A percentile compares a stretch with the other conserved stretches of the same genome.
Evolutionary conservation across 441 rosid species (phyloP).

Genomic region (Pelargonium australe): DNA sequence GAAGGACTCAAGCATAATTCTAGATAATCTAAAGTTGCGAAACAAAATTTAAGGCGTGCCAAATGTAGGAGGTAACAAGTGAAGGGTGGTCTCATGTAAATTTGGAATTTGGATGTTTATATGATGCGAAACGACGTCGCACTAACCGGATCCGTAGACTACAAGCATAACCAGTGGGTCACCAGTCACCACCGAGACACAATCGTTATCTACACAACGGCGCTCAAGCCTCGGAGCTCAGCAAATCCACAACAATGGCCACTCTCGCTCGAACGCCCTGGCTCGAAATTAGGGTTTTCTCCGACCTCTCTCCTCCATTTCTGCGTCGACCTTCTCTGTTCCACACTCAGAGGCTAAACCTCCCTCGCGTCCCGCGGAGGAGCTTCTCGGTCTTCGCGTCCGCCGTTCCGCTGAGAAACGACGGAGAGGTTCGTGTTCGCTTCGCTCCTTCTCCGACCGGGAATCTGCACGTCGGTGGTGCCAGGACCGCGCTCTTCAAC

Average conservation of each 20-base stretch:
- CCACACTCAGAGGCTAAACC: neutral
- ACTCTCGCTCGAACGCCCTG: conserved; percentile 14
- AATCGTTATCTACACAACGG: neutral
- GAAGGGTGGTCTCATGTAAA: too few species aligned
- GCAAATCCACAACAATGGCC: conserved; percentile 9
- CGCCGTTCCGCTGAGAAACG: conserved; percentile 16
- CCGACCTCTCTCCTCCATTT: conserved; percentile 7
- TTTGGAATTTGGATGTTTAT: too few species aligned
- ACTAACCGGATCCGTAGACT: too few species aligned
- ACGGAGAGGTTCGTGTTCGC: conserved; percentile 61
- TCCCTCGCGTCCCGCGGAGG: conserved; percentile 18
- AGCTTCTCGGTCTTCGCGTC: conserved; percentile 46
- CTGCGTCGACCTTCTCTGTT: neutral
- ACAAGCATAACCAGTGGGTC: too few species aligned
- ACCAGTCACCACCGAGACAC: neutral
- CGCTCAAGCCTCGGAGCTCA: neutral
- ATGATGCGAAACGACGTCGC: too few species aligned
- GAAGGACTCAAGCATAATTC: too few species aligned
- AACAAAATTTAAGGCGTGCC: too few species aligned
- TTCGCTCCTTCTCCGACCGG: conserved; percentile 99
- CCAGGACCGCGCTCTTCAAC: conserved; percentile 94
- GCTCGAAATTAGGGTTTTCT: conserved; percentile 10
- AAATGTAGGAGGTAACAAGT: too few species aligned
- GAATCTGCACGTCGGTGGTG: conserved; percentile 93
- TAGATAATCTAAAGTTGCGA: too few species aligned